These are phyloP conservation scores for Zizania latifolia DNA, from an alignment of 176 grass and related monocot genomes.

Conservation along the genomic window DNA sequence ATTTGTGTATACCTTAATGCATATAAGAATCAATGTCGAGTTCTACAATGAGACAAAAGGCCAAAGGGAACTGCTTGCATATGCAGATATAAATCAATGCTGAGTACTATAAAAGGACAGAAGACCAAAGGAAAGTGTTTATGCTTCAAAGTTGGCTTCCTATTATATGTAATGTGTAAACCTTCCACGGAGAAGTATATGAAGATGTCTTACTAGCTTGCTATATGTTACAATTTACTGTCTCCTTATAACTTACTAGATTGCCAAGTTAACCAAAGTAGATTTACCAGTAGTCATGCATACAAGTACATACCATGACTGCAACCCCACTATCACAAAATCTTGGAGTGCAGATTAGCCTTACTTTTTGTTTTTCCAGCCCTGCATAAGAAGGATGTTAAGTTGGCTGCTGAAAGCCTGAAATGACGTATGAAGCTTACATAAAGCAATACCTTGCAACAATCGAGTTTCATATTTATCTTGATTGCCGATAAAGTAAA, in stretches of 20 bases:
- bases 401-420: neutral
- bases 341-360: conserved; percentile 79
- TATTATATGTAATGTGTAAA: neutral
- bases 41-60: neutral
- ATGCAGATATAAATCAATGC: no score
- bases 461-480: conserved; percentile 77
- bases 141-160: neutral
- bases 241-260: neutral
- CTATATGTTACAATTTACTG: no score
- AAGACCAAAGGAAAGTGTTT: neutral
- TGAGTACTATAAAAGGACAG: no score
- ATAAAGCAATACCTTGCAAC: conserved; percentile 56
- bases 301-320: conserved; percentile 59
- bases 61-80: no score
- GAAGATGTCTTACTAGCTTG: neutral
- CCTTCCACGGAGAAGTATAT: neutral
- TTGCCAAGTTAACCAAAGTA: neutral
- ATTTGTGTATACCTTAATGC: neutral
- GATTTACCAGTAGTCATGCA: neutral
- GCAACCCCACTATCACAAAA: conserved; percentile 84
- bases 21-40: neutral
- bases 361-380: conserved; percentile 64
- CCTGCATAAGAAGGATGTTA: conserved; percentile 54
- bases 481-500: conserved; percentile 95
- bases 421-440: conserved; percentile 6